Conservation (phyloP, 2,329 filamentous ascomycete genomes). For the Epichloe brachyelytri region DNA sequence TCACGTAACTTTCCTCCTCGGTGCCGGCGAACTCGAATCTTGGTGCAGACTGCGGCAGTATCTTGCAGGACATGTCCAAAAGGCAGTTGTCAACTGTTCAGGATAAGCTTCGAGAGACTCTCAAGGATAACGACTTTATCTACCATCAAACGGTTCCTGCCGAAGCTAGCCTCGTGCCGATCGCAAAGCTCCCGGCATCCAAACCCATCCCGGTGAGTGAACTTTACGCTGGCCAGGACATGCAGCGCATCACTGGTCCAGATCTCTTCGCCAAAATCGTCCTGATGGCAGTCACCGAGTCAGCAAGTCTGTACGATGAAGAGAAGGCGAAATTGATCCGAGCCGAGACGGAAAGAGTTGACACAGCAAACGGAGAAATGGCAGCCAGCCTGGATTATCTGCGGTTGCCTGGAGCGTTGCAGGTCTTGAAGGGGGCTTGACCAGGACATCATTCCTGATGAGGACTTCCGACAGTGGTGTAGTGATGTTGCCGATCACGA, state of each 20-base stretch:
- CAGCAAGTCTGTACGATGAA: conserved; percentile 92
- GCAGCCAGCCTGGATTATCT: conserved; percentile 89
- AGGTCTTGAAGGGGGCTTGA: conserved; percentile 91
- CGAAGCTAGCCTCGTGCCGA: conserved; percentile 66
- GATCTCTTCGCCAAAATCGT: conserved; percentile 97
- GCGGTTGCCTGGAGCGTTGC: conserved; percentile 75
- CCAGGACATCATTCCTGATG: conserved; percentile 74
- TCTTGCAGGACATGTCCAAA: conserved; percentile 70
- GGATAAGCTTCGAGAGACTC: conserved; percentile 61
- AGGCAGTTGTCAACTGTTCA: conserved; percentile 70
- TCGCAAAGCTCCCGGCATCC: conserved; percentile 84
- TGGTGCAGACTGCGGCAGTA: conserved; percentile 60
- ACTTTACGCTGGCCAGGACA: conserved; percentile 92
- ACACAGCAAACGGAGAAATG: conserved; percentile 90
- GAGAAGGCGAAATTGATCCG: conserved; percentile 94
- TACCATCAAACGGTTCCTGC: conserved; percentile 88
- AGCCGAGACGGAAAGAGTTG: conserved; percentile 86
- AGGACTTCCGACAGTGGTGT: conserved; percentile 90
- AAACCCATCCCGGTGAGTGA: conserved; percentile 97
- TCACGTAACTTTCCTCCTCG: conserved; percentile 66
- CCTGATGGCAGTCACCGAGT: conserved; percentile 90
- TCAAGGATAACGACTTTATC: conserved; percentile 95
- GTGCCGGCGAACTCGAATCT: conserved; percentile 75
- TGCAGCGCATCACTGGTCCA: conserved; percentile 89
- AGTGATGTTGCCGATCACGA: conserved; percentile 81